Percentiles rank a stretch among this genome's conserved stretches.
Conservation (phyloP, 2,329 filamentous ascomycete species). For the Aureobasidium pullulans region DNA sequence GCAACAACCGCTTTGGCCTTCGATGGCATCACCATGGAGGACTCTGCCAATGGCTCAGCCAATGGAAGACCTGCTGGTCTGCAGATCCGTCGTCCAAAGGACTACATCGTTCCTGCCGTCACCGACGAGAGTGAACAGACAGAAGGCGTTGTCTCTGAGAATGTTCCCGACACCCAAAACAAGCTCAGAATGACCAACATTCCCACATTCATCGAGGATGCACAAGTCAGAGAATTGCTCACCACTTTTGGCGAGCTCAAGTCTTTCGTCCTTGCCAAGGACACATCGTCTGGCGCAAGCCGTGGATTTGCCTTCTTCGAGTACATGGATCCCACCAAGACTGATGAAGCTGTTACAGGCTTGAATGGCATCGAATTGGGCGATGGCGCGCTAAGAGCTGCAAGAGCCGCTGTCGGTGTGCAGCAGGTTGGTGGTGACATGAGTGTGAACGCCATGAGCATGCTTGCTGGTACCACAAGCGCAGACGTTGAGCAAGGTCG, state of each 20-base stretch:
- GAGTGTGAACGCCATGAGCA: slow-evolving; percentile 94
- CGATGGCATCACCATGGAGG: slow-evolving; percentile 76
- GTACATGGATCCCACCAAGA: slow-evolving; percentile 69
- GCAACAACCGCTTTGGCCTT: slow-evolving; percentile 86
- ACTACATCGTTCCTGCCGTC: slow-evolving; percentile 86
- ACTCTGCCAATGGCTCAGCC: slow-evolving; percentile 41
- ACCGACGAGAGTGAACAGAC: slow-evolving; percentile 67
- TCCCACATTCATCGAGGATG: slow-evolving; percentile 77
- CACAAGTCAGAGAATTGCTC: slow-evolving; percentile 84
- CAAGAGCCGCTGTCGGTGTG: slow-evolving; percentile 83
- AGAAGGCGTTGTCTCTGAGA: slow-evolving; percentile 66
- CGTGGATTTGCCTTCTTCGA: slow-evolving; percentile 96
- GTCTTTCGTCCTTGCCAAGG: slow-evolving; percentile 83
- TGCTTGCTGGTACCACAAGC: slow-evolving; percentile 79
- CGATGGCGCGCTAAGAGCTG: slow-evolving; percentile 75
- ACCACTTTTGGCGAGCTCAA: slow-evolving; percentile 89
- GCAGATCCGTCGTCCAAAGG: slow-evolving; percentile 79
- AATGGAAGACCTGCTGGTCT: slow-evolving; percentile 54
- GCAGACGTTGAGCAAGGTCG: slow-evolving; percentile 70
- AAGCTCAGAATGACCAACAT: slow-evolving; percentile 93
- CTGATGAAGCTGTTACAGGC: slow-evolving; percentile 80
- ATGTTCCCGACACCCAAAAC: slow-evolving; percentile 86
- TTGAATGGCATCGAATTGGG: slow-evolving; percentile 90
- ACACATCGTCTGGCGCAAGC: slow-evolving; percentile 67
- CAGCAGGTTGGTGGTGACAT: slow-evolving; percentile 95